Base-by-base conservation (phyloP, 768 basidiomycete species). In the Pleurotus platypus region DNA sequence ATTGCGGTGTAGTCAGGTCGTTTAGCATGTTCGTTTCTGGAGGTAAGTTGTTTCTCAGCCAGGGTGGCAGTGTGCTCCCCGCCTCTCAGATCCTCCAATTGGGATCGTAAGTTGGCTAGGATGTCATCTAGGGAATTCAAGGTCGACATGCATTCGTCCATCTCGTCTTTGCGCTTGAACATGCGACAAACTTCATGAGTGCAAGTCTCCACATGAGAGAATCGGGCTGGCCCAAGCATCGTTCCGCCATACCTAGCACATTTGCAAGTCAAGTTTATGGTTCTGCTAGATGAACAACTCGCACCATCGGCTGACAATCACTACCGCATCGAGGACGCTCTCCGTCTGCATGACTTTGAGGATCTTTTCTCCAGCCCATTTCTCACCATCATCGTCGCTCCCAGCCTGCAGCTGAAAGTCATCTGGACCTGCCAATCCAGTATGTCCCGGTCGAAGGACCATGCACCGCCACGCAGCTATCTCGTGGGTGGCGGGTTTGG, bases 401-500 rank as follows among this genome's bases (percentile, higher is more conserved):
- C 84, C 88, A 3, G 76, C 75, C 58, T 72, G 68, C 26, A 92
- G 69, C 67, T 85, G 83, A 62, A 92, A 94, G 64, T 94, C 92
- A 24, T 89, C 88, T 2, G 85, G 84, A 2, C 89, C 87, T 1
- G 70, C 76, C 2, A 93, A 70, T 1, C 92, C 92, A 2, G 78
- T 83, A 48, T 73, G 75, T 2, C 86, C 89, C 9, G 74, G 63
- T 68, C 85, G 90, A 55, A 89, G 70, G 0, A 78, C 77, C 86
- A 94, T 89, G 63, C 83, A 86, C 35, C 92, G 75, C 86, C 87
- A 94, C 4, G 90, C 92, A 39, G 78, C 75, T 45, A 94, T 89
- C 65, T 89, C 85, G 61, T 91, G 87, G 9, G 84, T 75, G 0
- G 87, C 86, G 9, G 79, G 82, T 42, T 79, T 82, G 37, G 75